Percentiles rank a stretch among this genome's conserved stretches.
Conservation (phyloP, 495 filamentous ascomycete species). For the Clohesyomyces aquaticus region DNA sequence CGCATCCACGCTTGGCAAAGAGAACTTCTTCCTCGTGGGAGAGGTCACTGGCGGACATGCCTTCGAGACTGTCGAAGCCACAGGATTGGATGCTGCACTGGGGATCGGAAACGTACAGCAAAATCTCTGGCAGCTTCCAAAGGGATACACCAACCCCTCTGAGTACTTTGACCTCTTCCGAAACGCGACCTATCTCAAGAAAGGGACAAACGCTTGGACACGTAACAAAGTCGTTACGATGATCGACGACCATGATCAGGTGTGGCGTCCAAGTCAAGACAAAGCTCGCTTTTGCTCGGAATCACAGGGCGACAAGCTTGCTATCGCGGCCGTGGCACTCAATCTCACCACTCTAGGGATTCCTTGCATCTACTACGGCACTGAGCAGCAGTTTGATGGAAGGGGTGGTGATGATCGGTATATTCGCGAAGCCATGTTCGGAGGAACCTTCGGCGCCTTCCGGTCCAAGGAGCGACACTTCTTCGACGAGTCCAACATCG, state of each 20-base stretch:
- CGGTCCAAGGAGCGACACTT: slow-evolving; percentile 33
- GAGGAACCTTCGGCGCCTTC: slow-evolving; percentile 40
- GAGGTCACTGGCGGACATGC: slow-evolving; percentile 34
- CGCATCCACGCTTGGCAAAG: slow-evolving; percentile 32
- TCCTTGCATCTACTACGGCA: slow-evolving; percentile 44
- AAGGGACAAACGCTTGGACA: slow-evolving; percentile 35
- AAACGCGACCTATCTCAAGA: slow-evolving; percentile 32
- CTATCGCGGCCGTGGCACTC: slow-evolving; percentile 32
- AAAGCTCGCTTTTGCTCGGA: slow-evolving; percentile 37
- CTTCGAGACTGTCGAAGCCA: slow-evolving; percentile 37
- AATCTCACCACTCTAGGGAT: slow-evolving; percentile 41
- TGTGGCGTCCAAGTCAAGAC: slow-evolving; percentile 21
- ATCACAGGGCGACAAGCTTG: slow-evolving; percentile 12
- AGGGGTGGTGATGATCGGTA: slow-evolving; percentile 33
- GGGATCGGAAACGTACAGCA: slow-evolving; percentile 39
- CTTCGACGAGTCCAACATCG: slow-evolving; percentile 31
- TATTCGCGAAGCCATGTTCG: slow-evolving; percentile 42
- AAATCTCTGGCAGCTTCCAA: slow-evolving; percentile 33
- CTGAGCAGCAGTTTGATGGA: slow-evolving; percentile 39
- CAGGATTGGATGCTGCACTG: slow-evolving; percentile 40
- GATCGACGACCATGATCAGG: slow-evolving; percentile 43
- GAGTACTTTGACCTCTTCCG: slow-evolving; percentile 40
- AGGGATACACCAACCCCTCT: slow-evolving; percentile 24
- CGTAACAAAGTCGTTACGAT: slow-evolving; percentile 41
- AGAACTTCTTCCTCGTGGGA: slow-evolving; percentile 42